These are phyloP conservation scores for Spatholobus suberectus DNA, from an alignment of 306 rosid genomes.

Conservation along the genomic window DNA sequence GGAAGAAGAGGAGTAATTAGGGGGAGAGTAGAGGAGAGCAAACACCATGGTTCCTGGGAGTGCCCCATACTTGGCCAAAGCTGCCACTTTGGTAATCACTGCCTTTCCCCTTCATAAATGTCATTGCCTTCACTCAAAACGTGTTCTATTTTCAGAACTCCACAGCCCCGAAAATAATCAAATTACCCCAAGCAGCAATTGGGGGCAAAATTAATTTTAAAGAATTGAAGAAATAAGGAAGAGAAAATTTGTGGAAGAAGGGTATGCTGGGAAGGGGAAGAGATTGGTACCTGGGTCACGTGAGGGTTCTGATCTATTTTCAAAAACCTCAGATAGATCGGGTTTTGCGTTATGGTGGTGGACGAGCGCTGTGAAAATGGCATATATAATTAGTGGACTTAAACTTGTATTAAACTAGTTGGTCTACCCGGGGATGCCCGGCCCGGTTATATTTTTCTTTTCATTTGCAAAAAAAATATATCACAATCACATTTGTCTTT, in stretches of 20 bases:
- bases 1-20: slow-evolving; percentile 34
- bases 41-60: slow-evolving; percentile 51
- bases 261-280: background rate
- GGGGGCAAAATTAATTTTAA: background rate
- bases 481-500: too few species aligned
- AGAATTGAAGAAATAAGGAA: background rate
- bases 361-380: background rate
- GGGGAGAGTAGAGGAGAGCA: slow-evolving; percentile 52
- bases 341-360: background rate
- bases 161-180: background rate
- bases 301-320: background rate
- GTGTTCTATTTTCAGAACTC: background rate
- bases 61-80: slow-evolving; percentile 36
- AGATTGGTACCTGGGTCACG: slow-evolving; percentile 1
- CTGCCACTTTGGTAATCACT: slow-evolving; percentile 42
- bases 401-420: background rate
- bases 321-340: background rate
- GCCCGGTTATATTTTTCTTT: too few species aligned
- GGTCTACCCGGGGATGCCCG: too few species aligned
- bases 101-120: slow-evolving; percentile 52
- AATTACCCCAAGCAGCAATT: background rate
- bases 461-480: too few species aligned
- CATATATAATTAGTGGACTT: background rate
- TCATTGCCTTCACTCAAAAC: slow-evolving; percentile 27
- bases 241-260: background rate